These are phyloP conservation scores for Pseudevernia furfuracea DNA, from an alignment of 495 filamentous ascomycete species.

Conservation along the genomic window DNA sequence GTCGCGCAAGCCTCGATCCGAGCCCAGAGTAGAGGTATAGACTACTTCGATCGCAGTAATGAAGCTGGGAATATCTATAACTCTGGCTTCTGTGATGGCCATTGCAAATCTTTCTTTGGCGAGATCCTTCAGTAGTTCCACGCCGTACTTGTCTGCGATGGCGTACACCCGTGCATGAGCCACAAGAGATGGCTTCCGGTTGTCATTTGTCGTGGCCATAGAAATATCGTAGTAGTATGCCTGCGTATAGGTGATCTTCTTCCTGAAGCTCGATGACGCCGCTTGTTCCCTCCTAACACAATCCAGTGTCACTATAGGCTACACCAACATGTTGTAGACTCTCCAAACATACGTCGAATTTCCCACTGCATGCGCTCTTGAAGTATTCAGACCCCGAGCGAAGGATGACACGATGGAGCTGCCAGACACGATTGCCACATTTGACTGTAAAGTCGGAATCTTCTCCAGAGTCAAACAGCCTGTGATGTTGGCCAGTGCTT, in stretches of 20 bases:
- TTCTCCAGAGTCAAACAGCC: conserved; percentile 5
- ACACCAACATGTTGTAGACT: background rate
- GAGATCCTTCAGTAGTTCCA: background rate
- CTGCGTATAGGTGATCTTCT: background rate
- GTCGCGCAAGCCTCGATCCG: conserved; percentile 3
- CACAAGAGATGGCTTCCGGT: background rate
- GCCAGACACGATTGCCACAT: background rate
- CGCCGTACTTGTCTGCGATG: conserved; percentile 7
- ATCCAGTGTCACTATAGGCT: background rate
- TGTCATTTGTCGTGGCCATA: background rate
- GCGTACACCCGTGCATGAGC: background rate
- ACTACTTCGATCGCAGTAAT: background rate
- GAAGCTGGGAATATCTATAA: background rate
- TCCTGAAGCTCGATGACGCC: conserved; percentile 3
- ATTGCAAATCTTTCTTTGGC: background rate
- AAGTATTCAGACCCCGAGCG: background rate
- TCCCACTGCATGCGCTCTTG: background rate
- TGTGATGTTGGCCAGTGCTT: background rate
- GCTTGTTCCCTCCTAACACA: background rate
- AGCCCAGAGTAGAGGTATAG: background rate
- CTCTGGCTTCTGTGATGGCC: background rate
- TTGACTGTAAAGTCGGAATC: background rate
- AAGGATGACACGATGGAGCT: background rate
- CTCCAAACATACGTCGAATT: background rate
- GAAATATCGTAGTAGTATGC: background rate